Evolutionary conservation across 306 rosid genomes (phyloP).

Genomic region (Fragaria ananassa): DNA sequence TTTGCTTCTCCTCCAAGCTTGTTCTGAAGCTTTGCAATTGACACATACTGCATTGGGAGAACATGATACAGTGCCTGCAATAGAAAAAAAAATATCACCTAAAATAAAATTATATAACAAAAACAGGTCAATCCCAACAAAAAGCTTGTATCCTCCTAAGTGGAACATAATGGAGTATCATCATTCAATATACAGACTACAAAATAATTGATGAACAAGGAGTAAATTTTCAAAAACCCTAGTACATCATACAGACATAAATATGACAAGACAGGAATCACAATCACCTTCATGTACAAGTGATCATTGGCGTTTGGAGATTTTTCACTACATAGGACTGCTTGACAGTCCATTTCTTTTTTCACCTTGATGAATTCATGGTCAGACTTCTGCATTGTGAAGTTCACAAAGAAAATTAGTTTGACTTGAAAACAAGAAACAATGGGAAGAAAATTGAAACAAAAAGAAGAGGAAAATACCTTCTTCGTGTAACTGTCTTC

Average conservation of each 20-base stretch:
- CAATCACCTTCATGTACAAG: slow-evolving; percentile 62
- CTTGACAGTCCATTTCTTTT: slow-evolving; percentile 60
- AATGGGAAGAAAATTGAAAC: not conserved
- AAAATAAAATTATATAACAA: not conserved
- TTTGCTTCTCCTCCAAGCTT: slow-evolving; percentile 70
- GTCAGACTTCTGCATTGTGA: slow-evolving; percentile 47
- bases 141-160: not conserved
- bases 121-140: not conserved
- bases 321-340: slow-evolving; percentile 33
- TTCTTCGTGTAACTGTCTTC: slow-evolving; percentile 56
- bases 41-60: slow-evolving; percentile 54
- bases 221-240: not conserved
- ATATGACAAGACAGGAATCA: not conserved
- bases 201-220: not conserved
- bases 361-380: slow-evolving; percentile 66
- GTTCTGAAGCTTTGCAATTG: slow-evolving; percentile 67
- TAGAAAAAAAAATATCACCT: slow-evolving; percentile 31
- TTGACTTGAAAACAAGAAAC: slow-evolving; percentile 12
- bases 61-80: not conserved
- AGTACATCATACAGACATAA: not conserved
- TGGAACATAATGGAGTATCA: not conserved
- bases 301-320: slow-evolving; percentile 45
- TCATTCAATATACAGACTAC: not conserved
- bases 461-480: slow-evolving; percentile 3
- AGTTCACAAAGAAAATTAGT: slow-evolving; percentile 8